phyloP scores from a whole-genome alignment of 1,284 basidiomycete genomes.

The Rhizoctonia solani region DNA sequence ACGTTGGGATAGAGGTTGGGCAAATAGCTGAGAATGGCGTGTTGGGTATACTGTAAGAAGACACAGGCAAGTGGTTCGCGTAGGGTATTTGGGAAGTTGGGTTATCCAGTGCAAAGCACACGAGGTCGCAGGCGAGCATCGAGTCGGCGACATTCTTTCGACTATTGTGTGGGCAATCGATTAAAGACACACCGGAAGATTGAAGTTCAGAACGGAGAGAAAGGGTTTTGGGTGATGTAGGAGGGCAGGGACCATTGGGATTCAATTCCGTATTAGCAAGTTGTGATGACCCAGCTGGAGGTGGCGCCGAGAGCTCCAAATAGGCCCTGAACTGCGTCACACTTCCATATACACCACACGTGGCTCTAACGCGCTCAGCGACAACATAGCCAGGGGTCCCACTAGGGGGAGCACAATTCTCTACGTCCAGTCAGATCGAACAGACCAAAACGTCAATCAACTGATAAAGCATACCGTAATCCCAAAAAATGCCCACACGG shows the following conservation, averaged over 20 bases:
- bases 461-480: conserved; percentile 54
- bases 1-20: background rate
- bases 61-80: conserved; percentile 5
- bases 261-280: background rate
- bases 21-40: conserved; percentile 21
- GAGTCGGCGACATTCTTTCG: conserved; percentile 59
- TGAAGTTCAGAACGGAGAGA: conserved; percentile 59
- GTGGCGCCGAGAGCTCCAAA: conserved; percentile 28
- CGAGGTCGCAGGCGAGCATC: conserved; percentile 62
- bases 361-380: conserved; percentile 42
- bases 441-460: background rate
- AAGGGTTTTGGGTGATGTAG: conserved; percentile 45
- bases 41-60: conserved; percentile 29
- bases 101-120: conserved; percentile 61
- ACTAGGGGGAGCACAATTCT: conserved; percentile 58
- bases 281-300: background rate
- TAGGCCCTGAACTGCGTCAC: conserved; percentile 40
- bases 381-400: conserved; percentile 53
- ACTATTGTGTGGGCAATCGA: conserved; percentile 62
- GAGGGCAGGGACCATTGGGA: background rate
- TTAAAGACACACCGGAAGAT: conserved; percentile 61
- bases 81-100: conserved; percentile 42
- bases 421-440: conserved; percentile 44
- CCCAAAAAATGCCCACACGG: conserved; percentile 64
- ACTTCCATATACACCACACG: conserved; percentile 32